Evolutionary conservation across 2,329 filamentous ascomycete species (phyloP), one percentile per base, ranked within the genome.

Genomic region (Aspergillus puulaauensis): DNA sequence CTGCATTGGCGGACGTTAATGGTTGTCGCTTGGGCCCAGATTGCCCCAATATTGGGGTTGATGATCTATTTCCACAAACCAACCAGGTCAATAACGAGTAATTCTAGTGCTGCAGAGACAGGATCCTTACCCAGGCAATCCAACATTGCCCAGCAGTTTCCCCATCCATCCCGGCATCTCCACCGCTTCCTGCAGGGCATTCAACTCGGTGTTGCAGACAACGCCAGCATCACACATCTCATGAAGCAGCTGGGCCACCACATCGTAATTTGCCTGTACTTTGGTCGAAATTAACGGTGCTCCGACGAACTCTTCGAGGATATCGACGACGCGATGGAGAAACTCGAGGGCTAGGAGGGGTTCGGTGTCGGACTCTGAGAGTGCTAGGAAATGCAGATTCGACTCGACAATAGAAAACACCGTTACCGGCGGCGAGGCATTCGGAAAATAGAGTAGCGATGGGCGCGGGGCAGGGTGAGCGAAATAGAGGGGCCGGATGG

Each of bases 141-240:
- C 93, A 27, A 99, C 91, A 64, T 90, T 91, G 47, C 92, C 91
- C 17, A 99, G 79, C 54, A 99, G 75, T 75, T 93, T 96, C 64
- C 91, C 92, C 75, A 98, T 85, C 78, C 92, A 89, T 33, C 90
- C 91, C 61, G 96, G 92, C 15, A 96, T 91, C 72, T 97, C 93
- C 14, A 99, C 91, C 14, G 93, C 82, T 71, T 99, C 95, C 67
- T 91, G 85, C 68, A 99, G 77, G 19, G 93, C 91, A 79, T 99
- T 98, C 9, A 90, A 90, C 74, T 99, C 95, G 1, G 93, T 97
- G 56, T 91, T 96, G 69, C 85, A 90, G 37, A 97, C 83, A n/a
- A 87, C 84, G 15, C 95, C 95, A 41, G 88, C 91, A 80, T 99
- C 95, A 73, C 95, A 97, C 90, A 99, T 96, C 77, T 99, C 95